Percentiles rank a stretch among this genome's conserved stretches.
These are phyloP conservation scores for Rhizoclosmatium globosum DNA, from an alignment of 192 early-diverging fungal genomes.

Conservation along the genomic window DNA sequence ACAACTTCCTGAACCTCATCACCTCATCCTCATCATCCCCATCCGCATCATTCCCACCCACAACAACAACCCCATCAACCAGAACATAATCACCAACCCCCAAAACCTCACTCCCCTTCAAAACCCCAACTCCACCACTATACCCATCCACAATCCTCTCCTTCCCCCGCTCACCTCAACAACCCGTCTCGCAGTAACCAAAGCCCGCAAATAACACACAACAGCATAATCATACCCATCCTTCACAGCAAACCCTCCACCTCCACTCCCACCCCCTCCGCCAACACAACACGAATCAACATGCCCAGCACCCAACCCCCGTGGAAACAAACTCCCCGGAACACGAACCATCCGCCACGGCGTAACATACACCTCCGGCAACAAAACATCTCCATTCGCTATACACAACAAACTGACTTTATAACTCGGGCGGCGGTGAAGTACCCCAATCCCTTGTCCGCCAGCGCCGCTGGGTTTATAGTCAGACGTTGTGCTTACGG, in stretches of 20 bases:
- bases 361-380: constrained; percentile 17
- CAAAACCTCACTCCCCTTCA: constrained; percentile 8
- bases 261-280: neutral
- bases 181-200: neutral
- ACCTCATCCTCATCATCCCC: neutral
- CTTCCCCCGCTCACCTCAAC: neutral
- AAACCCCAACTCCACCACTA: neutral
- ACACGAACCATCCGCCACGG: neutral
- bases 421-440: constrained; percentile 3
- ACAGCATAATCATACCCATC: constrained; percentile 15
- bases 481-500: neutral
- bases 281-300: neutral
- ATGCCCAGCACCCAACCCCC: neutral
- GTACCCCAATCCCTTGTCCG: neutral
- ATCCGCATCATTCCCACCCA: neutral
- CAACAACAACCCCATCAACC: neutral
- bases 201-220: neutral
- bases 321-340: neutral
- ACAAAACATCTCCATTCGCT: neutral
- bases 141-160: neutral
- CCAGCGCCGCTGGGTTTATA: neutral
- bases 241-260: neutral
- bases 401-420: neutral
- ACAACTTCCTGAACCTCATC: neutral
- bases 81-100: neutral